phyloP scores from a whole-genome alignment of 441 rosid genomes.

The Corymbia citriodora region DNA sequence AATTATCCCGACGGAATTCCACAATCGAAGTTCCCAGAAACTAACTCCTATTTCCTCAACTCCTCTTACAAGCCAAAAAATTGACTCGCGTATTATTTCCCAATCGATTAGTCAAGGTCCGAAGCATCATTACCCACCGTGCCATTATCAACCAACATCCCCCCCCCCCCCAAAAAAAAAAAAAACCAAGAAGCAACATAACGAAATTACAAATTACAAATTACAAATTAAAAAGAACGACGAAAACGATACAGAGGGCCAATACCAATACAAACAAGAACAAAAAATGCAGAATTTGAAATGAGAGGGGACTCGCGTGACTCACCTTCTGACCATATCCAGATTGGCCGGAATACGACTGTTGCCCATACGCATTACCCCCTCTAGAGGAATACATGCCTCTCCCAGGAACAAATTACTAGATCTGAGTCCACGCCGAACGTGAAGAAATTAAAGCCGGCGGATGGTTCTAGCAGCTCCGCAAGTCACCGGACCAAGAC shows the following conservation, averaged over 20 bases:
- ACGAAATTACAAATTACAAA: neutral
- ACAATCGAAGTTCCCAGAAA: neutral
- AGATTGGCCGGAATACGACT: constrained; percentile 63
- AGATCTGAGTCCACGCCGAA: neutral
- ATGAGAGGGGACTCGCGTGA: neutral
- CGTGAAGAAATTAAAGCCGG: neutral
- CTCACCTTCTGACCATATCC: constrained; percentile 83
- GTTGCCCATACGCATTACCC: constrained; percentile 68
- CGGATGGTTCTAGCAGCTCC: neutral
- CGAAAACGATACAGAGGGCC: neutral
- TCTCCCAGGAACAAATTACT: neutral
- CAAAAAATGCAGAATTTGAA: neutral
- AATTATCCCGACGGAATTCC: neutral
- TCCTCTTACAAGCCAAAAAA: neutral
- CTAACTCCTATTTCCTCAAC: neutral
- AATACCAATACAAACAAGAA: neutral
- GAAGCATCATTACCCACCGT: neutral
- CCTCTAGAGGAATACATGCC: constrained; percentile 88
- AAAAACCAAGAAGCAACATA: neutral
- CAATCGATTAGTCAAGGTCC: neutral
- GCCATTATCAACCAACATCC: neutral
- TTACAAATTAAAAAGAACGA: neutral
- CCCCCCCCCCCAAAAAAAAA: too few species aligned
- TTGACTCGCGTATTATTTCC: neutral
- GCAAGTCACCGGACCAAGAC: neutral